These are phyloP conservation scores for Mikania micrantha DNA, from an alignment of 129 eudicot species.

Conservation along the genomic window DNA sequence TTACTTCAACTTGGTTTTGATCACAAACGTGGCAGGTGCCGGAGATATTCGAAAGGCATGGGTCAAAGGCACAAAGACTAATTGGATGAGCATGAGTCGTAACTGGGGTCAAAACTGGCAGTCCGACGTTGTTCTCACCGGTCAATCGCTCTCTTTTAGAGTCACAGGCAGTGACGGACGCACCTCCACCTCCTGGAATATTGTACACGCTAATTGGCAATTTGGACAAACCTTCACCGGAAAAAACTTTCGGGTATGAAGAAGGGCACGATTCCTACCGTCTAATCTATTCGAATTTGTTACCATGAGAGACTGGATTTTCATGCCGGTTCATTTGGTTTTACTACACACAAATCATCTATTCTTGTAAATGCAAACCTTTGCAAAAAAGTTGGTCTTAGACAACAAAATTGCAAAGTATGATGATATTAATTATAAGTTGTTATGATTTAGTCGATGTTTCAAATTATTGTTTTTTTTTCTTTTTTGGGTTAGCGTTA, in stretches of 20 bases:
- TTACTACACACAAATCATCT: neutral
- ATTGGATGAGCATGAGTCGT: slow-evolving; percentile 77
- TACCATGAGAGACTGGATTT: slow-evolving; percentile 13
- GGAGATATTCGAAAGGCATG: slow-evolving; percentile 57
- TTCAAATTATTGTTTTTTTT: neutral
- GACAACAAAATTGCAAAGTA: slow-evolving; percentile 16
- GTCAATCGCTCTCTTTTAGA: slow-evolving; percentile 71
- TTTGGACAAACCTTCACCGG: slow-evolving; percentile 80
- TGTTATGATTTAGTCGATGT: neutral
- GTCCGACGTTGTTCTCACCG: slow-evolving; percentile 49
- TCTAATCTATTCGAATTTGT: neutral
- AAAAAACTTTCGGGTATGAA: slow-evolving; percentile 67
- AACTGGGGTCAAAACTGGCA: slow-evolving; percentile 97
- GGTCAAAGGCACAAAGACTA: slow-evolving; percentile 59
- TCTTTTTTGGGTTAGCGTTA: neutral
- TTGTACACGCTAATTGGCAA: slow-evolving; percentile 70
- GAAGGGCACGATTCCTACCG: neutral
- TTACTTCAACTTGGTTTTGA: slow-evolving; percentile 74
- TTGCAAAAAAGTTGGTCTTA: neutral
- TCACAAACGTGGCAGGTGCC: slow-evolving; percentile 80
- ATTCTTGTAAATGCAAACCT: slow-evolving; percentile 7
- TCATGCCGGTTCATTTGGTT: slow-evolving; percentile 10
- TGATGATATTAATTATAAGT: slow-evolving; percentile 11
- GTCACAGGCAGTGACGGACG: slow-evolving; percentile 62
- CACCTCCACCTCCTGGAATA: slow-evolving; percentile 69